Evolutionary conservation across 2,329 filamentous ascomycete species (phyloP), one percentile per base, ranked within the genome.

Genomic region (Fusarium floridanum): DNA sequence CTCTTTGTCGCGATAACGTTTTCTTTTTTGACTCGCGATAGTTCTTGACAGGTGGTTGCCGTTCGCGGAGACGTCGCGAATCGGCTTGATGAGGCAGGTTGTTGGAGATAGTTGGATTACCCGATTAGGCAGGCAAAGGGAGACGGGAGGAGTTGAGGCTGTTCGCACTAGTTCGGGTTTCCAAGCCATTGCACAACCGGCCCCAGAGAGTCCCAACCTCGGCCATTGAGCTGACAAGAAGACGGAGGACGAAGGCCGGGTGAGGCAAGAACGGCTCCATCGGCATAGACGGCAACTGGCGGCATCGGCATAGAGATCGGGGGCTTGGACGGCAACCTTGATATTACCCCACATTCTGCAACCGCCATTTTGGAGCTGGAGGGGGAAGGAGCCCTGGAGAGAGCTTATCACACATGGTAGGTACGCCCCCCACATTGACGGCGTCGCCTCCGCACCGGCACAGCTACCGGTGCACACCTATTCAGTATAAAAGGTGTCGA

Each of bases 231-330:
- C 64, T 27, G 64, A 61, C 59, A 60, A 60, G 45, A 73, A 73
- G 69, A 36, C 72, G 61, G 72, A 73, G 72, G 72, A 73, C 64
- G 45, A 75, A 65, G 66, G 39, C 66, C 60, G 62, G 57, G 27
- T 48, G 45, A 67, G 55, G 57, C n/a, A 12, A 50, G 34, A 2
- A 27, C 67, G 64, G 70, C 64, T 68, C 34, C 67, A 68, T 74
- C 76, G 76, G 75, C 70, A 70, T 70, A 62, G 63, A 63, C 77
- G 77, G 77, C 74, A 79, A 79, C 50, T 32, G 64, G 68, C 75
- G 75, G 75, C 75, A 74, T 70, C 75, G 75, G 73, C 66, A 66
- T 43, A 64, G 39, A 60, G 61, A 73, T 64, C 66, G 68, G 71
- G 60, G 48, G 29, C 20, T 37, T 48, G 64, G 12, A 27, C 27